These are phyloP conservation scores for Phytopythium oedochilum DNA, from an alignment of 352 stramenopile species.

Conservation along the genomic window DNA sequence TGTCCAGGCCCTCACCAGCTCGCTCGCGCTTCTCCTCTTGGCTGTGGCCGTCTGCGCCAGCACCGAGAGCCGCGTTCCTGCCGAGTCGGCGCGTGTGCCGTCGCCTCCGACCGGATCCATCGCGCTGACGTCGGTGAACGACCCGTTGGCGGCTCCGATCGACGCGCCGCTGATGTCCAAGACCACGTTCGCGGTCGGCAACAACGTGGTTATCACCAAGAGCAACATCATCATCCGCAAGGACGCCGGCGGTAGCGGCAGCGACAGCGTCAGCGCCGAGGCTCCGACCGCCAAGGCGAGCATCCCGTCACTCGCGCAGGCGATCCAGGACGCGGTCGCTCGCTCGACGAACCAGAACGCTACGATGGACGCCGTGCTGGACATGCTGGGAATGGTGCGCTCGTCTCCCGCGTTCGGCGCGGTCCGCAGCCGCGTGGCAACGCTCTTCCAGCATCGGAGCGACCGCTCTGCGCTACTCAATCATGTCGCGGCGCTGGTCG, in stretches of 20 bases:
- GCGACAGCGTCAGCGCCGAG: not conserved
- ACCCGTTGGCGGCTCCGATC: not conserved
- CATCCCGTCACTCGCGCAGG: not conserved
- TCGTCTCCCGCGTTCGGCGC: not conserved
- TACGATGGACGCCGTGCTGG: not conserved
- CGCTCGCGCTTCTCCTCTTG: not conserved
- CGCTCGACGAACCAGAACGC: not conserved
- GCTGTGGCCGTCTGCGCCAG: not conserved
- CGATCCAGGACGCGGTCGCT: not conserved
- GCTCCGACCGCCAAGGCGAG: not conserved
- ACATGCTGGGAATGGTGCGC: not conserved
- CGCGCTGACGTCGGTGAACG: not conserved
- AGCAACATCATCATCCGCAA: conserved; percentile 9
- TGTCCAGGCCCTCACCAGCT: not conserved
- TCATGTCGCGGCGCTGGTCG: not conserved
- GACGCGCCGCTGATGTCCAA: conserved; percentile 1
- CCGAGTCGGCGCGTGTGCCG: no score
- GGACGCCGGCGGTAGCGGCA: not conserved
- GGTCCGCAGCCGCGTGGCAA: not conserved
- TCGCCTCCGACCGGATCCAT: not conserved
- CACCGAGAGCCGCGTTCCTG: no score
- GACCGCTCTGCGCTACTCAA: not conserved
- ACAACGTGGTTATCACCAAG: conserved; percentile 7
- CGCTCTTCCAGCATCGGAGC: not conserved
- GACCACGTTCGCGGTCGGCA: conserved; percentile 3